phyloP scores from a whole-genome alignment of 768 basidiomycete genomes.

The Boletus huronensis region DNA sequence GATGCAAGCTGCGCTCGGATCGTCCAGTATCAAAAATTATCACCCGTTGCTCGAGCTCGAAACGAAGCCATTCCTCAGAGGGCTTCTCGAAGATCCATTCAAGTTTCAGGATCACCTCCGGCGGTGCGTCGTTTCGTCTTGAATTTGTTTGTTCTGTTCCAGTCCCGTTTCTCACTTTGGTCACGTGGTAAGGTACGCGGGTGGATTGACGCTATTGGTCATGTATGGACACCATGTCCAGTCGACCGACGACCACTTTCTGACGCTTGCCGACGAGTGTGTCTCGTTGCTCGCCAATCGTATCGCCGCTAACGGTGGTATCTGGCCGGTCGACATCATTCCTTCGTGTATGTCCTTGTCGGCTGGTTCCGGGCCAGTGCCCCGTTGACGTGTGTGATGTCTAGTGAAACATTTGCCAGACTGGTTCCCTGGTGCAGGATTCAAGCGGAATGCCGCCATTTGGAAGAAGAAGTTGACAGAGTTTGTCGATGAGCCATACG shows the following conservation, averaged over 20 bases:
- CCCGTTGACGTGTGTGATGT: neutral
- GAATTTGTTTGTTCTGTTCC: too few species aligned
- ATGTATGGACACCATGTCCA: conserved; percentile 58
- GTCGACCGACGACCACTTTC: conserved; percentile 38
- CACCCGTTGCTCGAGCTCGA: conserved; percentile 54
- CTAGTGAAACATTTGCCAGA: conserved; percentile 53
- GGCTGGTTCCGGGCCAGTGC: too few species aligned
- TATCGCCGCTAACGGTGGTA: conserved; percentile 41
- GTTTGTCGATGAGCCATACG: conserved; percentile 62
- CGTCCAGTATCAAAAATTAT: conserved; percentile 51
- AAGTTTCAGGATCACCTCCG: conserved; percentile 36
- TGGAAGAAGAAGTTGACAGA: conserved; percentile 67
- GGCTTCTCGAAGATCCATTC: conserved; percentile 44
- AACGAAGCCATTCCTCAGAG: conserved; percentile 54
- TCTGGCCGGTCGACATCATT: conserved; percentile 42
- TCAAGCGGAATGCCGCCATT: conserved; percentile 52
- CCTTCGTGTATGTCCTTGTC: conserved; percentile 28
- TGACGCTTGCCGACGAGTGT: conserved; percentile 42
- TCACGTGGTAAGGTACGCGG: conserved; percentile 41
- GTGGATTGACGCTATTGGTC: conserved; percentile 52
- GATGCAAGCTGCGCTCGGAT: conserved; percentile 60
- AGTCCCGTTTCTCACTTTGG: conserved; percentile 19
- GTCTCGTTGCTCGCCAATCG: conserved; percentile 40
- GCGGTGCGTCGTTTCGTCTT: conserved; percentile 20
- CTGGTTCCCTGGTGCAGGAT: conserved; percentile 68